phyloP scores from a whole-genome alignment of 768 basidiomycete species.

The Boletus subparvulus region DNA sequence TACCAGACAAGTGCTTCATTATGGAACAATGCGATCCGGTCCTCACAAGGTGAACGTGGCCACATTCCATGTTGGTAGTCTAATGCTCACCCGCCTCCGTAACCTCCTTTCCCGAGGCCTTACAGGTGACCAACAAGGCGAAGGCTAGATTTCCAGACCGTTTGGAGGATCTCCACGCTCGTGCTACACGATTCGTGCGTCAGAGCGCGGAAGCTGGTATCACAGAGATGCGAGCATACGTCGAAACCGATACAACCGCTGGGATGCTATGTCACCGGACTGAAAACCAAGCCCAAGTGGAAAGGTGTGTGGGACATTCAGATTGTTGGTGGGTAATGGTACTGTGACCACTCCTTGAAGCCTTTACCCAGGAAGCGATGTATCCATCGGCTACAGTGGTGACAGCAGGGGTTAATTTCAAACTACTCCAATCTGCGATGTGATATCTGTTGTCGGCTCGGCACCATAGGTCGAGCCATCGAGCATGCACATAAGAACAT shows the following conservation, averaged over 20 bases:
- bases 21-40: constrained; percentile 54
- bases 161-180: constrained; percentile 45
- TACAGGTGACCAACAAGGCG: constrained; percentile 49
- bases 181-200: constrained; percentile 53
- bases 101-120: constrained; percentile 58
- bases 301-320: constrained; percentile 52
- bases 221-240: constrained; percentile 65
- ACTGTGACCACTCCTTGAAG: constrained; percentile 28
- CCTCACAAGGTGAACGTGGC: constrained; percentile 46
- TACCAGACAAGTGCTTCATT: constrained; percentile 65
- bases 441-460: constrained; percentile 56
- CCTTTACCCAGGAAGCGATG: constrained; percentile 62
- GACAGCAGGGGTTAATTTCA: constrained; percentile 45
- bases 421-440: constrained; percentile 39
- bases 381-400: constrained; percentile 38
- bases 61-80: no score
- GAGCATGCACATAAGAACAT: constrained; percentile 54
- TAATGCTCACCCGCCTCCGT: neutral
- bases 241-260: constrained; percentile 61
- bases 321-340: constrained; percentile 45
- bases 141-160: constrained; percentile 49
- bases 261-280: constrained; percentile 49
- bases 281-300: constrained; percentile 48
- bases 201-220: constrained; percentile 63
- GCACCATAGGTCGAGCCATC: constrained; percentile 65